phyloP scores from a whole-genome alignment of 2,329 filamentous ascomycete genomes.

The Rasamsonia emersonii region DNA sequence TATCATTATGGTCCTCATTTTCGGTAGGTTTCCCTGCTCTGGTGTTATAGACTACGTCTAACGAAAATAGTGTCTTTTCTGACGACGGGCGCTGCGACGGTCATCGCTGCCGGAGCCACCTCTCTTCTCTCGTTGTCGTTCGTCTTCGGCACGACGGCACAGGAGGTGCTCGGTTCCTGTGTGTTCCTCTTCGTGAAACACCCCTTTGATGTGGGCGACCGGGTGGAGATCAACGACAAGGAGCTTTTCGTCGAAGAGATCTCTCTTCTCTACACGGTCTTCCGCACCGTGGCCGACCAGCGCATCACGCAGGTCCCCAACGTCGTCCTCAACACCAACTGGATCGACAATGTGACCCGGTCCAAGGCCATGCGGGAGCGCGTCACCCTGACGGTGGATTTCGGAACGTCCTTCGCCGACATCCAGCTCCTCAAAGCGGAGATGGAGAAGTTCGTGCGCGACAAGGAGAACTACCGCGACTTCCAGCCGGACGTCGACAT shows the following conservation, averaged over 20 bases:
- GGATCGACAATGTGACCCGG: conserved; percentile 89
- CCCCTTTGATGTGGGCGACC: conserved; percentile 90
- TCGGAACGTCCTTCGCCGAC: conserved; percentile 82
- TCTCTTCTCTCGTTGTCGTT: conserved; percentile 93
- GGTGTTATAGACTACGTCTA: conserved; percentile 14
- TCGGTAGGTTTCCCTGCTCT: conserved; percentile 46
- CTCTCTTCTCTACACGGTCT: conserved; percentile 85
- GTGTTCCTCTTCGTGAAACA: conserved; percentile 99
- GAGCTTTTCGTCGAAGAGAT: conserved; percentile 85
- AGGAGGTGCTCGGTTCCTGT: conserved; percentile 95
- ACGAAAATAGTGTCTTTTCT: conserved; percentile 64
- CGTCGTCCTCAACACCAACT: conserved; percentile 82
- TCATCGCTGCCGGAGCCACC: conserved; percentile 81
- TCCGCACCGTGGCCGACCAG: conserved; percentile 72
- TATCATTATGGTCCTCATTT: conserved; percentile 73
- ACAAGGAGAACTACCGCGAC: conserved; percentile 80
- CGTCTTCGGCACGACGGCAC: conserved; percentile 82
- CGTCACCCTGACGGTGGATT: conserved; percentile 70
- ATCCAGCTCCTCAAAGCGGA: conserved; percentile 76
- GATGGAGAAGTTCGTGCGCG: conserved; percentile 74
- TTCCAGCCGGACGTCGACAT: conserved; percentile 80
- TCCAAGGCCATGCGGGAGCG: conserved; percentile 87
- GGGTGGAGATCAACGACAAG: conserved; percentile 66
- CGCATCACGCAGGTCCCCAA: conserved; percentile 81
- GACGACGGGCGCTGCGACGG: conserved; percentile 74